Evolutionary conservation across 371 early-diverging fungal species (phyloP), one percentile per base, ranked within the genome.

Genomic region (Mucor circinelloides): DNA sequence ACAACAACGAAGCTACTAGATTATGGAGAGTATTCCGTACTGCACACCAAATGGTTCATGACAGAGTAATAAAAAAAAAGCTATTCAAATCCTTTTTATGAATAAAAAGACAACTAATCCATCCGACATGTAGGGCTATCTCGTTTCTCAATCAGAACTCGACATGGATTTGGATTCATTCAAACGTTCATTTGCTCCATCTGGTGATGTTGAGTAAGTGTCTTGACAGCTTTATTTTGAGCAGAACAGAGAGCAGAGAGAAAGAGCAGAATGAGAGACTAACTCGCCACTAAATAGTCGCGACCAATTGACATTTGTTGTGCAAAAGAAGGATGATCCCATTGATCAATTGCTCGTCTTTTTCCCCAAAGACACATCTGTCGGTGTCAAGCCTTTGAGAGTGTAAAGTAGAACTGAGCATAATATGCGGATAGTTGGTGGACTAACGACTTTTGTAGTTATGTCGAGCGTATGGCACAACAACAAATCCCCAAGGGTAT

Each of bases 361-460:
- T 75, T 97, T 98, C 85, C 91, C 96, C 19, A 94, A 95, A 48
- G 96, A 94, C 38, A 85, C 87, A 50, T 90, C 93, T 6, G 93
- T 98, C 13, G 97, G 98, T 69, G 92, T 96, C 46, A 94, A 95
- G 73, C 91, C 93, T n/a, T 88, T 97, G 70, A 89, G 91, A 81
- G 90, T 89, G 91, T 96, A 44, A 32, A 57, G 13, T n/a, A 27
- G 2, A 27, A 5, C 19, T 19, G 9, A 36, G 2, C 5, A 31
- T 50, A 8, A 19, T 30, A 32, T 36, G 28, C n/a, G 48, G 50
- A 13, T 9, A 15, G 10, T 12, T 54, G 25, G 3, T 38, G 34
- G 5, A 21, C 36, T 38, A 38, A 23, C 15, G 42, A 13, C 15
- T n/a, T 56, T 7, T 36, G 15, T 74, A 94, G 94, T 62, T 88